These are phyloP conservation scores for Candida sanyiensis DNA, from an alignment of 805 yeast genomes.

Conservation along the genomic window DNA sequence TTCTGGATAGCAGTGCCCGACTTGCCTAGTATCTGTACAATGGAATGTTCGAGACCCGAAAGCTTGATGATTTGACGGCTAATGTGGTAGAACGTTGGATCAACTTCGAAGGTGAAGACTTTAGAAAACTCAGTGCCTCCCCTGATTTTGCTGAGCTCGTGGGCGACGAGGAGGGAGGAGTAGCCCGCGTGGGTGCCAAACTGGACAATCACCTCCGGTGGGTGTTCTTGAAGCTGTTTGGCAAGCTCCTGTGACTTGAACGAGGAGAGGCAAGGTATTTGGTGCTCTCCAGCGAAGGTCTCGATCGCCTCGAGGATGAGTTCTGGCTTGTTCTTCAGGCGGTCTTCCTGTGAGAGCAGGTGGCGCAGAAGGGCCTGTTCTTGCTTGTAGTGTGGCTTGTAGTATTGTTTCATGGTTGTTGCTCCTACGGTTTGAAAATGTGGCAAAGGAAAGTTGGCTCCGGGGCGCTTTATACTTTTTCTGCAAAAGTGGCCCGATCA, in stretches of 20 bases:
- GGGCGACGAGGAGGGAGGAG: slow-evolving; percentile 16
- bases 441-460: neutral
- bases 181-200: slow-evolving; percentile 22
- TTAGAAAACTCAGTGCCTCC: slow-evolving; percentile 4
- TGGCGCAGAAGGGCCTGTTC: slow-evolving; percentile 5
- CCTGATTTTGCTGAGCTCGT: slow-evolving; percentile 10
- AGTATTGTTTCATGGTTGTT: slow-evolving; percentile 4
- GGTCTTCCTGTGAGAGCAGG: slow-evolving; percentile 6
- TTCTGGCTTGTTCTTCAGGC: slow-evolving; percentile 16
- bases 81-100: slow-evolving; percentile 10
- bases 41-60: slow-evolving; percentile 16
- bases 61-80: slow-evolving; percentile 15
- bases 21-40: slow-evolving; percentile 15
- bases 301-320: slow-evolving; percentile 15
- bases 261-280: slow-evolving; percentile 7
- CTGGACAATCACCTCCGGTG: slow-evolving; percentile 20
- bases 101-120: slow-evolving; percentile 20
- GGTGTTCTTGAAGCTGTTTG: slow-evolving; percentile 2
- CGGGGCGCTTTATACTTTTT: neutral
- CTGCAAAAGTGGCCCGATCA: neutral
- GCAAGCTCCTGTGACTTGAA: slow-evolving; percentile 9
- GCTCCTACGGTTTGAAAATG: neutral
- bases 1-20: slow-evolving; percentile 13
- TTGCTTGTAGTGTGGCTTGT: neutral
- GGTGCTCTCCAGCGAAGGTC: slow-evolving; percentile 4